Base-by-base conservation (phyloP, 768 basidiomycete species). In the Suillus lakei region DNA sequence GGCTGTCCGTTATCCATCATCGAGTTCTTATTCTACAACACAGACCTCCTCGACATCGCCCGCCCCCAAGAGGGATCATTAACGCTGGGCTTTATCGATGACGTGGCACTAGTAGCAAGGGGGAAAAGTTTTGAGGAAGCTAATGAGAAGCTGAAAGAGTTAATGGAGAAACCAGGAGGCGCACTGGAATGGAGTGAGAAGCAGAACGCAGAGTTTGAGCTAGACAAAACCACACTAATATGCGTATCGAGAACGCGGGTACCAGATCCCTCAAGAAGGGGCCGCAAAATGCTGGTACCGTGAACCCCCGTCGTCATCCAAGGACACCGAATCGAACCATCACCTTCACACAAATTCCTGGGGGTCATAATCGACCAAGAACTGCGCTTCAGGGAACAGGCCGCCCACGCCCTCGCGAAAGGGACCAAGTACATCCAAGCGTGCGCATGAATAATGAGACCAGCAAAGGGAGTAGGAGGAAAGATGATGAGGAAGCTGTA, bases 1-100 rank as follows among this genome's bases (percentile, higher is more conserved):
- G 79, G 79, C 0, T 74, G 71, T 64, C 76, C 76, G 2, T 59
- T 71, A 4, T 76, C 78, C 9, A 67, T 68, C 1, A 69, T 77
- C 4, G 30, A 68, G 0, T 77, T 72, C 64, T 51, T 72, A 3
- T 70, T 76, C 61, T 78, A 74, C 69, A 80, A 79, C 54, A 30
- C 74, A 0, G 58, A 67, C 32, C 62, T 76, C 0, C 65, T 76
- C 3, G 62, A 72, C 9, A 4, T 26, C 61, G 0, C 65, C 62
- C 16, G 36, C 66, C 0, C 34, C 16, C 5, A 28, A 56, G n/a
- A 56, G 2, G 44, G 63, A 15, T 7, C 26, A 10, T 15, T 62
- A 0, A 26, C 41, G 0, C 36, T 66, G 1, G 69, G 65, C 0
- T 71, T 68, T 43, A 68, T 71, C 0, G 36, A 61, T 8, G 39